phyloP scores from a whole-genome alignment of 352 stramenopile genomes.

The Globisporangium lucens region DNA sequence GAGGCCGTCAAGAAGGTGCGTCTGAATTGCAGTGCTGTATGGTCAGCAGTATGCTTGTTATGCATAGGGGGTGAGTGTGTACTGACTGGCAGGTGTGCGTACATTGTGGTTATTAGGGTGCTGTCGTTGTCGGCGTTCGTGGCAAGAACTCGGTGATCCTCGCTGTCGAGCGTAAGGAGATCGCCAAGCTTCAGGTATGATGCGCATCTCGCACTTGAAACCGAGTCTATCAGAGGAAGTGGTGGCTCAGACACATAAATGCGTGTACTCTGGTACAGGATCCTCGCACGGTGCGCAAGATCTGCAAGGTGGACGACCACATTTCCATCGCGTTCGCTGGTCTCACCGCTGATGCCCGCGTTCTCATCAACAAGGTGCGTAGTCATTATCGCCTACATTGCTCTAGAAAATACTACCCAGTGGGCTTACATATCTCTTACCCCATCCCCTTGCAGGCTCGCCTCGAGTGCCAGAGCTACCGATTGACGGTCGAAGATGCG shows the following conservation, averaged over 20 bases:
- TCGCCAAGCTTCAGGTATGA: conserved; percentile 87
- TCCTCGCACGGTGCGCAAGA: conserved; percentile 98
- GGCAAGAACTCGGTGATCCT: conserved; percentile 96
- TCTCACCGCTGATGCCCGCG: conserved; percentile 97
- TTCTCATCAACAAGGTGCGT: conserved; percentile 95
- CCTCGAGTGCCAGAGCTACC: conserved; percentile 98
- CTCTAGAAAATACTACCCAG: background rate
- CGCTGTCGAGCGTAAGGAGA: conserved; percentile 89
- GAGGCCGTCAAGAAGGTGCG: conserved; percentile 96
- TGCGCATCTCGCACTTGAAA: background rate
- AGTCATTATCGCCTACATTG: background rate
- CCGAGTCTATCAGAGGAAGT: too few species aligned
- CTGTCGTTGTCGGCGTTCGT: conserved; percentile 96
- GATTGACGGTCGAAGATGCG: conserved; percentile 94
- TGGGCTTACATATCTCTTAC: background rate
- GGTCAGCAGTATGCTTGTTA: background rate
- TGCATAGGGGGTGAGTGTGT: background rate
- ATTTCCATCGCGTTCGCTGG: conserved; percentile 98
- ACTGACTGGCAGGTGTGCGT: conserved; percentile 1
- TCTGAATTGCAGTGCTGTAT: background rate
- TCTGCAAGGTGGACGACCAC: conserved; percentile 98
- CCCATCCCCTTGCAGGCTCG: conserved; percentile 46
- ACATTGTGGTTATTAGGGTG: conserved; percentile 54
- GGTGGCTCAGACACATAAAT: background rate
- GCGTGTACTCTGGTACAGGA: conserved; percentile 46